Conservation (phyloP, 768 basidiomycete genomes). For the Amanita pseudoporphyria region DNA sequence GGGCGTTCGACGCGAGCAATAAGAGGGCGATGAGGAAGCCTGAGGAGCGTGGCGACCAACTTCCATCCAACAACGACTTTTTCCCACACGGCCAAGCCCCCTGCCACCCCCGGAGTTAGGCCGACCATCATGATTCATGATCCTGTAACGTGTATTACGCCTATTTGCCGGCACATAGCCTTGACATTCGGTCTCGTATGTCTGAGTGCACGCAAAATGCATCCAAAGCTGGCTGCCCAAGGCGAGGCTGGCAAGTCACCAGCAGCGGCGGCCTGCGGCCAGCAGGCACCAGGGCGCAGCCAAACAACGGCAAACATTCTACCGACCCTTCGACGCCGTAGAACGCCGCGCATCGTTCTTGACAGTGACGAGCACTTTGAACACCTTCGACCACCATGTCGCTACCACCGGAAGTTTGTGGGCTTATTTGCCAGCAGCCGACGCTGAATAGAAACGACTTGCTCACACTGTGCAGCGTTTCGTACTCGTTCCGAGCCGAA, state of each 20-base stretch:
- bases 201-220: neutral
- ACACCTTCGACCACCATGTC: neutral
- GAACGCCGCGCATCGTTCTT: neutral
- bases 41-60: conserved; percentile 11
- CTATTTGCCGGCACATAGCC: neutral
- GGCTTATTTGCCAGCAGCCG: conserved; percentile 14
- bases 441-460: conserved; percentile 9
- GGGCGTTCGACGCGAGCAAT: neutral
- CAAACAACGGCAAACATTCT: conserved; percentile 4
- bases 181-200: neutral
- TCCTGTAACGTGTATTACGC: conserved; percentile 1
- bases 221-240: neutral
- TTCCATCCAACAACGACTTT: conserved; percentile 3
- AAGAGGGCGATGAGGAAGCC: conserved; percentile 4
- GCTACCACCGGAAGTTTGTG: conserved; percentile 16
- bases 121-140: conserved; percentile 1
- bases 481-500: conserved; percentile 15
- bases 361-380: neutral
- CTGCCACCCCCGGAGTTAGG: conserved; percentile 4
- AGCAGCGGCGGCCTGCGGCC: neutral
- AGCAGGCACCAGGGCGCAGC: neutral
- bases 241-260: neutral
- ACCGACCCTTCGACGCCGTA: neutral
- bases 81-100: neutral
- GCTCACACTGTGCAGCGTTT: conserved; percentile 13